Conservation (phyloP, 2,329 filamentous ascomycete genomes). For the Penicillium palitans region DNA sequence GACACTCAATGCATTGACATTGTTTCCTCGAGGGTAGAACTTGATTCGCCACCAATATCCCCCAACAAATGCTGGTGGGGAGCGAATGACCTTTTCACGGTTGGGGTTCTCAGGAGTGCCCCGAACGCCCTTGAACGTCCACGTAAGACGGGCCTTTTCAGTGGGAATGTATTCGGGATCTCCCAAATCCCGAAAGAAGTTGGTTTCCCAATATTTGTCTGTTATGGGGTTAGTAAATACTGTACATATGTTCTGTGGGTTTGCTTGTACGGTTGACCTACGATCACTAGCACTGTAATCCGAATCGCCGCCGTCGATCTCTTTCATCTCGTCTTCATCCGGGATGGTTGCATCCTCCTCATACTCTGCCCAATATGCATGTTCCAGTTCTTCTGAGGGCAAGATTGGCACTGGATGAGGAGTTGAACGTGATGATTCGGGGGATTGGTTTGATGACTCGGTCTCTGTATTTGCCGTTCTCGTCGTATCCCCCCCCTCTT, state of each 20-base stretch:
- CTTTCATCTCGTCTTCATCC: conserved; percentile 59
- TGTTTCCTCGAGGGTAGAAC: conserved; percentile 63
- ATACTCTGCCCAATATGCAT: conserved; percentile 55
- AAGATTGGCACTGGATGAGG: conserved; percentile 20
- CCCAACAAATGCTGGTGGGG: conserved; percentile 56
- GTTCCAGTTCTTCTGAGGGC: conserved; percentile 29
- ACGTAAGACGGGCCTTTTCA: conserved; percentile 59
- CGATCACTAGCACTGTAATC: conserved; percentile 57
- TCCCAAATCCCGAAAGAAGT: conserved; percentile 56
- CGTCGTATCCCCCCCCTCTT: not conserved
- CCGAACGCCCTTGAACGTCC: conserved; percentile 59
- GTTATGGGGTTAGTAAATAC: conserved; percentile 6
- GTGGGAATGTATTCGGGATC: conserved; percentile 58
- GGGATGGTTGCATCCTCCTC: conserved; percentile 58
- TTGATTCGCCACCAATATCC: conserved; percentile 67
- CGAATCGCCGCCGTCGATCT: conserved; percentile 53
- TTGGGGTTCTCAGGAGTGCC: conserved; percentile 63
- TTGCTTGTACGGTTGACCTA: conserved; percentile 24
- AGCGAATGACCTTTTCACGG: conserved; percentile 59
- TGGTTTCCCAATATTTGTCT: conserved; percentile 60
- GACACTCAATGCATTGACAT: conserved; percentile 58
- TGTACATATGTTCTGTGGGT: not conserved
- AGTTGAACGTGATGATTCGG: conserved; percentile 16
- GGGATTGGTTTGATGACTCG: not conserved
- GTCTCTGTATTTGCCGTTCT: conserved; percentile 8